Evolutionary conservation across 2,329 filamentous ascomycete genomes (phyloP), one percentile per base, ranked within the genome.

Genomic region (Talaromyces sp.): DNA sequence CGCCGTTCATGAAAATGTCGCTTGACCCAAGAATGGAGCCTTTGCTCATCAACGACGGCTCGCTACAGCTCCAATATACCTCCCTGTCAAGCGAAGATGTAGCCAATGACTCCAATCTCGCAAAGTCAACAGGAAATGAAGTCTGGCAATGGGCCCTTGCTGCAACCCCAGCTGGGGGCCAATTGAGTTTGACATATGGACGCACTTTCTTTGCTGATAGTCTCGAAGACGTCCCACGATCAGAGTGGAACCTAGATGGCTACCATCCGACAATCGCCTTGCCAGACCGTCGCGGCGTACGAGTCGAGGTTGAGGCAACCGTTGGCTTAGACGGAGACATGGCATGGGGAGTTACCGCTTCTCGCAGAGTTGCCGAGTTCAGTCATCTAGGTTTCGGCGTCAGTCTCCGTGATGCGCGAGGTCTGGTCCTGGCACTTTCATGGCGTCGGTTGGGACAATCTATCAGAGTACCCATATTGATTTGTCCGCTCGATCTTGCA

Each of bases 371-470:
- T 50, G 73, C 74, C 9, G 70, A 75, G 31, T 73, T 77, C 58
- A 76, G 75, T 5, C 73, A 69, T 31, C 69, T 80, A 65, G 77
- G 76, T 0, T 64, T 80, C 18, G 75, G 74, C 1, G 66, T 80
- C 31, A 74, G 76, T 5, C 39, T 80, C n/a, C 67, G 74, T 37
- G 69, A 67, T 4, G 52, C 60, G 2, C 67, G 68, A 12, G 77
- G 78, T 5, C 69, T 80, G 9, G 67, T 74, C 50, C 71, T 78
- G 67, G 73, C 72, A 5, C 56, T 79, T 23, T 72, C 72, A 28
- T 80, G 78, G 77, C 73, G 66, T 39, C 69, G 78, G 61, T 69
- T 80, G 25, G 76, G 76, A 5, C 78, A 80, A 62, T 70, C 62
- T 9, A 72, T 80, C 60, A 73, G 69, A 44, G 37, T 80, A 14